phyloP scores from a whole-genome alignment of 352 stramenopile genomes.

The Phytophthora chlamydospora region DNA sequence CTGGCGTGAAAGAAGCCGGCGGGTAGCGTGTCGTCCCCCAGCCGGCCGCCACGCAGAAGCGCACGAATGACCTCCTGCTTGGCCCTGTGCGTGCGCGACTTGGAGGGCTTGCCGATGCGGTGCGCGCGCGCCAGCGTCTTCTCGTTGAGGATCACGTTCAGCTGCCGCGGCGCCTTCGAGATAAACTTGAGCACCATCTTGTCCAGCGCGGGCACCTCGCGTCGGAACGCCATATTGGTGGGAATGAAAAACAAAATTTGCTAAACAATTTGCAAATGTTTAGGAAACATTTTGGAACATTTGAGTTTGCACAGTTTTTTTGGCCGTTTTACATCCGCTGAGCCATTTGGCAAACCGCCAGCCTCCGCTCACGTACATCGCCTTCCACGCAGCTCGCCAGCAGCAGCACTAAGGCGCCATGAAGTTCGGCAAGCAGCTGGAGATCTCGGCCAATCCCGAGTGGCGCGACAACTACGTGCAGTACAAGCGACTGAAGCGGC shows the following conservation, averaged over 20 bases:
- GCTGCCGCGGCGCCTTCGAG: conserved; percentile 77
- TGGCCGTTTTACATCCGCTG: conserved; percentile 14
- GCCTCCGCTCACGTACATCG: background rate
- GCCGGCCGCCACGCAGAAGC: conserved; percentile 69
- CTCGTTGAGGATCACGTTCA: conserved; percentile 74
- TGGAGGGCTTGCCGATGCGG: conserved; percentile 72
- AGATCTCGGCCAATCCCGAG: conserved; percentile 88
- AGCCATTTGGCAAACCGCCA: conserved; percentile 28
- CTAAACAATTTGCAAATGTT: background rate
- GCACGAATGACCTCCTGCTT: conserved; percentile 90
- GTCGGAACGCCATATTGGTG: conserved; percentile 82
- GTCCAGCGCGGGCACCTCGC: conserved; percentile 80
- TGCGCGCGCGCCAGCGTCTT: conserved; percentile 68
- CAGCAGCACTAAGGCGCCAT: conserved; percentile 42
- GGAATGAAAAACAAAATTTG: conserved; percentile 6
- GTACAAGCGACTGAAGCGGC: conserved; percentile 92
- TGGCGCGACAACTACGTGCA: conserved; percentile 92
- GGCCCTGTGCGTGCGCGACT: conserved; percentile 82
- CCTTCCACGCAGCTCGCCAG: background rate
- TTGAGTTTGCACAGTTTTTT: background rate
- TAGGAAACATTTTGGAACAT: too few relatives aligned
- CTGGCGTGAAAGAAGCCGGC: conserved; percentile 85
- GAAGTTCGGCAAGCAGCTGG: conserved; percentile 95
- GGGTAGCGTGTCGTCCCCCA: conserved; percentile 86
- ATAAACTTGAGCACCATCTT: conserved; percentile 91